Base-by-base conservation (phyloP, 2,329 filamentous ascomycete species). In the Aspergillus fumigatiaffinis region DNA sequence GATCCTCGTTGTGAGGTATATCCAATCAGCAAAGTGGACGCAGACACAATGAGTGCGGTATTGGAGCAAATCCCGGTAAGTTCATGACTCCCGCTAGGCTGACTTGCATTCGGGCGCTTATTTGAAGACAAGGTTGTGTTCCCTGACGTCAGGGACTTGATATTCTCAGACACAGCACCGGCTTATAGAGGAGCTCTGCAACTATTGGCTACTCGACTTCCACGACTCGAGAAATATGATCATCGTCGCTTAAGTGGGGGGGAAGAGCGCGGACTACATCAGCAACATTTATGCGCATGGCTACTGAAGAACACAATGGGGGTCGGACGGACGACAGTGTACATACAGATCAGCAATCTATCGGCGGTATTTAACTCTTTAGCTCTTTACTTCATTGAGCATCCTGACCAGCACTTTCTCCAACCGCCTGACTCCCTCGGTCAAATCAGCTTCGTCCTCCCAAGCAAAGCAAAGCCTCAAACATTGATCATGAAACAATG, bases 401-500 rank as follows among this genome's bases (percentile, higher is more conserved):
- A 38, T 38, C 32, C 32, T 38, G 32, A 38, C 14, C 3, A 38
- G 14, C 5, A 38, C 32, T 14, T n/a, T 38, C 14, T 38, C 14
- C 5, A 38, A 38, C 32, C 32, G 32, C 5, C 14, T 7, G 32
- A 63, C 29, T 14, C 57, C 62, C 51, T 62, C 57, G 28, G 54
- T 38, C 26, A 64, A 26, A 7, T 52, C 51, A 49, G 49, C 42
- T 51, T 56, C 56, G 52, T 63, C 52, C 44, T 64, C 57, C 57
- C 62, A 60, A 50, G 60, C 63, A 41, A 64, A 60, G 52, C 61
- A 64, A 14, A 60, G 47, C 28, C 59, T 58, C 38, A 64, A 17
- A 8, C 56, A 50, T 44, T 53, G 51, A 49, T 52, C 9, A 21
- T 68, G 67, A 60, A 80, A n/a, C n/a, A n/a, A 74, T 28, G 63